These are phyloP conservation scores for Leptodontidium sp. DNA, from an alignment of 2,329 filamentous ascomycete species.

Conservation along the genomic window DNA sequence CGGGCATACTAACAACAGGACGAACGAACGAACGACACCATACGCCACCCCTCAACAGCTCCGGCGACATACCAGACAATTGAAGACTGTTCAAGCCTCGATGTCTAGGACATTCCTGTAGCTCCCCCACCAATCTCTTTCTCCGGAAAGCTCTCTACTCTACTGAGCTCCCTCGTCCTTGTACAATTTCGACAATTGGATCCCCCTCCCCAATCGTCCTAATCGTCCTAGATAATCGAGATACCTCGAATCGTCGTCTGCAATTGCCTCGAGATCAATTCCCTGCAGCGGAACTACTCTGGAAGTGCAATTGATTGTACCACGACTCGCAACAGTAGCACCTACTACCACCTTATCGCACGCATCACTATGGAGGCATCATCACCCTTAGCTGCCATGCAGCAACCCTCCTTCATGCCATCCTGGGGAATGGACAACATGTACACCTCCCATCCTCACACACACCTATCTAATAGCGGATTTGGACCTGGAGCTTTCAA, in stretches of 20 bases:
- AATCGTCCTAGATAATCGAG: constrained; percentile 9
- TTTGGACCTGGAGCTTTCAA: constrained; percentile 74
- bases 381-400: constrained; percentile 93
- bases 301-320: constrained; percentile 32
- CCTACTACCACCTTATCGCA: constrained; percentile 18
- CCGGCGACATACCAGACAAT: constrained; percentile 28
- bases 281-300: constrained; percentile 34
- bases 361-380: constrained; percentile 80
- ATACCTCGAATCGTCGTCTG: constrained; percentile 27
- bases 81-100: constrained; percentile 32
- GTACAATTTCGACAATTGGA: constrained; percentile 23
- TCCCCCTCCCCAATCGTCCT: constrained; percentile 15
- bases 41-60: constrained; percentile 10
- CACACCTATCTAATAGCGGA: constrained; percentile 56
- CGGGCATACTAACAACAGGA: constrained; percentile 26
- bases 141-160: constrained; percentile 19
- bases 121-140: constrained; percentile 31
- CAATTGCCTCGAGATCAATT: constrained; percentile 31
- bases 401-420: constrained; percentile 72
- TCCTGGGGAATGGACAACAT: constrained; percentile 65
- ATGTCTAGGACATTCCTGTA: constrained; percentile 40
- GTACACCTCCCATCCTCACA: constrained; percentile 59
- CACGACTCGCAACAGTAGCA: constrained; percentile 21
- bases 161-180: constrained; percentile 7
- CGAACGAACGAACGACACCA: constrained; percentile 19